phyloP scores from a whole-genome alignment of 1,139 yeast species.

The Lodderomyces theae region DNA sequence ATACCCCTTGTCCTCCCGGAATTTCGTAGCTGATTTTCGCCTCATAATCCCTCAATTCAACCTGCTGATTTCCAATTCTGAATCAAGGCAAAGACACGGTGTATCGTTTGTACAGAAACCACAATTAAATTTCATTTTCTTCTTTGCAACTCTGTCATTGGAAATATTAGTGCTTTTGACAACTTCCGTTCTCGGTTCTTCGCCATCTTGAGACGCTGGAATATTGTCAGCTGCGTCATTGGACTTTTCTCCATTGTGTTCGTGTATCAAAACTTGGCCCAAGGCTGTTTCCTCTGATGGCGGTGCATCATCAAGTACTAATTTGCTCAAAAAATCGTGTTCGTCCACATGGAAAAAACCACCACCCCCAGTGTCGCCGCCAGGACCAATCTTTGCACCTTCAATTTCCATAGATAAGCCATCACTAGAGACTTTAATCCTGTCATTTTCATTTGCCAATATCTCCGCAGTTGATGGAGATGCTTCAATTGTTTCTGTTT shows the following conservation, averaged over 20 bases:
- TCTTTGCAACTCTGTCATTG: slow-evolving; percentile 11
- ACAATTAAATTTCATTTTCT: slow-evolving; percentile 25
- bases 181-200: neutral
- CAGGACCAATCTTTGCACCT: slow-evolving; percentile 1
- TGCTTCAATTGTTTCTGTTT: slow-evolving; percentile 16
- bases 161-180: neutral
- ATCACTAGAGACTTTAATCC: slow-evolving; percentile 9
- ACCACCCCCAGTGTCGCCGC: slow-evolving; percentile 4
- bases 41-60: neutral
- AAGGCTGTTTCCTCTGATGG: slow-evolving; percentile 13
- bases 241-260: neutral
- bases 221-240: neutral
- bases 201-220: neutral
- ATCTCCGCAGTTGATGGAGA: slow-evolving; percentile 5
- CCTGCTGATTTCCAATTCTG: slow-evolving; percentile 19
- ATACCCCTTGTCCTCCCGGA: neutral
- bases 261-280: slow-evolving; percentile 16
- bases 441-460: neutral
- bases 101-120: slow-evolving; percentile 45
- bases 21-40: neutral
- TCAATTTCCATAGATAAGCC: slow-evolving; percentile 2
- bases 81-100: slow-evolving; percentile 42
- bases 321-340: slow-evolving; percentile 17
- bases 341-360: slow-evolving; percentile 18
- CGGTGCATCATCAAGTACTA: slow-evolving; percentile 13